These are phyloP conservation scores for Yarrowia sp. DNA, from an alignment of 805 yeast species.

Conservation along the genomic window DNA sequence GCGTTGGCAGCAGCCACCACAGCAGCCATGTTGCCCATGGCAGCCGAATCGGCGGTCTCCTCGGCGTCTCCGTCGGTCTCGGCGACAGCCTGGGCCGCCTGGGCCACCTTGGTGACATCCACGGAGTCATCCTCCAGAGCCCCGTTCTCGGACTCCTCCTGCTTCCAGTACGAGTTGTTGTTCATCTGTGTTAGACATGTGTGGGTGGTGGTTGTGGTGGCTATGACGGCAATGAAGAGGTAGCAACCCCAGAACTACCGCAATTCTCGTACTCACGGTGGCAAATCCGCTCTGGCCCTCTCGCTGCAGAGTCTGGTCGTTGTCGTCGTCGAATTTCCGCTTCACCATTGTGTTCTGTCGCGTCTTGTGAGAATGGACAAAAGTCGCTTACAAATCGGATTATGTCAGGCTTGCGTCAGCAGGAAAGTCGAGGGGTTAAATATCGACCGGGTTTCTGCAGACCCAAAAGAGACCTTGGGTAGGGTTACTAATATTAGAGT, in stretches of 20 bases:
- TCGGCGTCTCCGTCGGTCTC: conserved; percentile 4
- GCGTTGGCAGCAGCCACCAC: conserved; percentile 40
- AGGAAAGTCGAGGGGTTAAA: conserved; percentile 27
- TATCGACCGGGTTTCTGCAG: neutral
- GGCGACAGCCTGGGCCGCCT: conserved; percentile 32
- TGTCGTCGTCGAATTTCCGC: conserved; percentile 21
- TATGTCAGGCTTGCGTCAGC: conserved; percentile 39
- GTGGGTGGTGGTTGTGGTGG: neutral
- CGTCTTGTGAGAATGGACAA: neutral
- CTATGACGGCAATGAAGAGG: too few species aligned
- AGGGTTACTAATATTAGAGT: conserved; percentile 21
- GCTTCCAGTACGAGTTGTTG: conserved; percentile 31
- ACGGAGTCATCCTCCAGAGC: conserved; percentile 22
- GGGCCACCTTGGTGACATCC: conserved; percentile 34
- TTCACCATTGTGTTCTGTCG: conserved; percentile 11
- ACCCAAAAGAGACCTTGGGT: neutral
- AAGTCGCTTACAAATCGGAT: conserved; percentile 36
- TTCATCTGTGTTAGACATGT: conserved; percentile 32
- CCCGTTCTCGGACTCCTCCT: conserved; percentile 18
- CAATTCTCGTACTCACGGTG: conserved; percentile 7
- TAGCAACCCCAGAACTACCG: too few species aligned
- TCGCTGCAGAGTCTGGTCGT: neutral
- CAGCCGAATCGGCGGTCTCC: conserved; percentile 26
- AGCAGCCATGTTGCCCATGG: conserved; percentile 41
- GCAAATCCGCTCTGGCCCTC: conserved; percentile 30